These are phyloP conservation scores for Eutypa lata DNA, from an alignment of 2,329 filamentous ascomycete genomes.

Conservation along the genomic window DNA sequence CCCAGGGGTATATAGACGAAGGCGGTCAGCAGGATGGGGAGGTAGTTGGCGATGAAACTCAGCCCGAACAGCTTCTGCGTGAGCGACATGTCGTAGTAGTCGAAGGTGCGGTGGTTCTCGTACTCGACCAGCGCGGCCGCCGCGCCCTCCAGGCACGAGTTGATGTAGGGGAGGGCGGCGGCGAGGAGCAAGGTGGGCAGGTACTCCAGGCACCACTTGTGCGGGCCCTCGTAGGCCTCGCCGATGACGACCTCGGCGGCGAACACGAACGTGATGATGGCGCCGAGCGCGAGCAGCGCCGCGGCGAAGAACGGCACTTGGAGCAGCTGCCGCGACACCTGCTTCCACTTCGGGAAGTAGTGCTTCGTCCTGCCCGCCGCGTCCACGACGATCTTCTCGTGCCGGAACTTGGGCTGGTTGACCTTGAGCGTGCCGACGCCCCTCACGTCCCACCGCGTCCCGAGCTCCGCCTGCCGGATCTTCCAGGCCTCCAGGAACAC, in stretches of 20 bases:
- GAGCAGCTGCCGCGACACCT: constrained; percentile 62
- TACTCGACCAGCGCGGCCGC: constrained; percentile 64
- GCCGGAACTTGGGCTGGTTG: constrained; percentile 62
- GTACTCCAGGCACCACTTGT: constrained; percentile 66
- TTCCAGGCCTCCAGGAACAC: constrained; percentile 81
- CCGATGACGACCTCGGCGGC: constrained; percentile 73
- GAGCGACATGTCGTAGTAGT: constrained; percentile 64
- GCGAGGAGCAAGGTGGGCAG: constrained; percentile 70
- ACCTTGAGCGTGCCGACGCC: constrained; percentile 65
- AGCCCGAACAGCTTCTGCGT: constrained; percentile 74
- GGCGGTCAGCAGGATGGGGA: constrained; percentile 71
- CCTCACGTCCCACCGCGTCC: constrained; percentile 69
- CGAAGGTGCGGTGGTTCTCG: constrained; percentile 73
- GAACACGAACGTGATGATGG: constrained; percentile 67
- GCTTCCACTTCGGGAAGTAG: constrained; percentile 63
- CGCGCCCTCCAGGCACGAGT: constrained; percentile 57
- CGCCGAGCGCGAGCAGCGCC: constrained; percentile 57
- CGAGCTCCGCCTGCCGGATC: constrained; percentile 68
- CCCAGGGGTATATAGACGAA: constrained; percentile 80
- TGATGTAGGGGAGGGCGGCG: constrained; percentile 63
- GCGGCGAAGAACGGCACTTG: constrained; percentile 66
- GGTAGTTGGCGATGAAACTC: constrained; percentile 78
- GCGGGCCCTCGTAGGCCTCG: constrained; percentile 68
- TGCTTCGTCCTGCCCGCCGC: constrained; percentile 59
- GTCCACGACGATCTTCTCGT: constrained; percentile 60